Percentiles rank a stretch among this genome's conserved stretches.
These are phyloP conservation scores for Picea abies DNA, from an alignment of 83 land plant species.

Conservation along the genomic window DNA sequence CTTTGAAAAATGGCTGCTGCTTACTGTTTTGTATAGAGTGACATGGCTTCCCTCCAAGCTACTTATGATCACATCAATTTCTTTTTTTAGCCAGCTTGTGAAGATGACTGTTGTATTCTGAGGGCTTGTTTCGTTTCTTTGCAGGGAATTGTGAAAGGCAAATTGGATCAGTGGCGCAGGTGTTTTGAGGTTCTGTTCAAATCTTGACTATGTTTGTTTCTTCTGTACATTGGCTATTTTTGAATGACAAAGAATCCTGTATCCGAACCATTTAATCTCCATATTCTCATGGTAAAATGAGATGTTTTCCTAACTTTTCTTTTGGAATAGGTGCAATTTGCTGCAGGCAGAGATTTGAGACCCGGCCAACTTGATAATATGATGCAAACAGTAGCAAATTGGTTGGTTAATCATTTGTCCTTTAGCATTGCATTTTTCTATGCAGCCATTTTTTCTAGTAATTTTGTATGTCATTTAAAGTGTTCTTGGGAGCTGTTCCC, in stretches of 20 bases:
- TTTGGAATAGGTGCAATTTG: constrained; percentile 86
- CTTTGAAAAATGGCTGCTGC: background rate
- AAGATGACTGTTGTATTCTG: background rate
- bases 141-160: constrained; percentile 97
- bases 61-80: too few relatives aligned
- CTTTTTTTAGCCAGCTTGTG: too few relatives aligned
- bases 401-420: constrained; percentile 45
- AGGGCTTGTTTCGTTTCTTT: background rate
- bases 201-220: background rate
- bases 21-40: background rate
- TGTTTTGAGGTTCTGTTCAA: constrained; percentile 86
- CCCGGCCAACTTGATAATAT: constrained; percentile 91
- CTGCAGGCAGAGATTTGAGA: constrained; percentile 97
- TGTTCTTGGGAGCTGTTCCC: background rate
- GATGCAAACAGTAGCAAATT: constrained; percentile 79
- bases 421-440: constrained; percentile 5
- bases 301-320: background rate
- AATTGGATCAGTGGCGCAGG: constrained; percentile 92
- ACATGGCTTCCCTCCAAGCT: too few relatives aligned
- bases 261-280: background rate
- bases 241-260: background rate
- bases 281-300: constrained; percentile 4
- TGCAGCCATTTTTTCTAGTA: background rate
- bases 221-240: background rate
- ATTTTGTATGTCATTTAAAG: background rate